Conservation (phyloP, 2,329 filamentous ascomycete species). For the Neurospora sp. region DNA sequence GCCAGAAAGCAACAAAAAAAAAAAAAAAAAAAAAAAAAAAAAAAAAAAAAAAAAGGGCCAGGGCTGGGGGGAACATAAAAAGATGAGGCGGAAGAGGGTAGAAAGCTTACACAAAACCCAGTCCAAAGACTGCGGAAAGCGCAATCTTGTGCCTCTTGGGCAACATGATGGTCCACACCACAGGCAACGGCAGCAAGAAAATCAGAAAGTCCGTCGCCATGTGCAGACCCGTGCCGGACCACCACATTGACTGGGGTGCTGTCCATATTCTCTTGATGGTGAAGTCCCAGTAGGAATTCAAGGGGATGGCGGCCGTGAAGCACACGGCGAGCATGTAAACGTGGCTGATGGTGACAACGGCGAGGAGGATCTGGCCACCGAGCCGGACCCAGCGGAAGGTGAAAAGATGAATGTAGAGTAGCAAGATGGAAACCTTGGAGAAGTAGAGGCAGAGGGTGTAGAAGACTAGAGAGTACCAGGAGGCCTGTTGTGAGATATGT, state of each 20-base stretch:
- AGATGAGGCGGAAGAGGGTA: background rate
- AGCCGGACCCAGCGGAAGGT: conserved; percentile 22
- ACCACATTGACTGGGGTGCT: conserved; percentile 15
- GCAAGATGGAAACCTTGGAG: conserved; percentile 21
- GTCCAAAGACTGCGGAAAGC: conserved; percentile 10
- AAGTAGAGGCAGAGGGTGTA: conserved; percentile 20
- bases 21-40: no score
- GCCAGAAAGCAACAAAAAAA: no score
- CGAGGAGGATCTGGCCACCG: conserved; percentile 18
- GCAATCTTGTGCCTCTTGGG: conserved; percentile 10
- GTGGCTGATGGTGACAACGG: conserved; percentile 16
- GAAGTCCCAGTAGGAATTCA: conserved; percentile 21
- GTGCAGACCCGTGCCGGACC: conserved; percentile 15
- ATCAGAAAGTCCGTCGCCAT: conserved; percentile 26
- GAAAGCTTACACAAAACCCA: conserved; percentile 10
- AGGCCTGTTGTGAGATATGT: conserved; percentile 8
- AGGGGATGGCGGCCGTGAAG: conserved; percentile 21
- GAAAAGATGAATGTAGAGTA: conserved; percentile 22
- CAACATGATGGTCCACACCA: conserved; percentile 10
- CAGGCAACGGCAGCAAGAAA: conserved; percentile 30
- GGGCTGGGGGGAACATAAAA: background rate
- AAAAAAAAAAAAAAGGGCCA: no score
- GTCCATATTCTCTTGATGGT: conserved; percentile 11
- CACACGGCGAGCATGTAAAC: conserved; percentile 17
- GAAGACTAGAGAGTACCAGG: conserved; percentile 20